Conservation (phyloP, 148 eudicot genomes). For the Fagopyrum homotropicum region DNA sequence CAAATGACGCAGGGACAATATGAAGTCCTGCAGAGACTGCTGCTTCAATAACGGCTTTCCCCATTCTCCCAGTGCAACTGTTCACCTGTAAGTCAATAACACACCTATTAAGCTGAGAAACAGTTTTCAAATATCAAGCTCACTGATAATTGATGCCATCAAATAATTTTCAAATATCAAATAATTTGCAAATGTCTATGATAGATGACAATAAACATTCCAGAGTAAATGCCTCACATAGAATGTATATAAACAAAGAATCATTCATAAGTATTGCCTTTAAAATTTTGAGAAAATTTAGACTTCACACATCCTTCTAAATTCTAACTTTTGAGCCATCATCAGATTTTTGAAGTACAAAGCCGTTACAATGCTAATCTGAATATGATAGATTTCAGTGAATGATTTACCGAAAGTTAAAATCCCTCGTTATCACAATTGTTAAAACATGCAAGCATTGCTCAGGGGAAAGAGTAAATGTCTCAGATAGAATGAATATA, state of each 20-base stretch:
- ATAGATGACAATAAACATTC: not conserved
- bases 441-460: not conserved
- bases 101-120: not conserved
- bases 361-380: no score
- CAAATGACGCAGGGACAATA: slow-evolving; percentile 69
- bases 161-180: no score
- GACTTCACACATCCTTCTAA: no score
- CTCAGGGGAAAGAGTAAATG: not conserved
- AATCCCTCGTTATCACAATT: not conserved
- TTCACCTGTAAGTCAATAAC: slow-evolving; percentile 48
- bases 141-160: no score
- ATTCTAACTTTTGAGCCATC: no score
- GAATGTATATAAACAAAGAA: not conserved
- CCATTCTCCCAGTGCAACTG: slow-evolving; percentile 92
- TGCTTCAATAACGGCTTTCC: slow-evolving; percentile 85
- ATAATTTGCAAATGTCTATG: no score
- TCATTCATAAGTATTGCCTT: no score
- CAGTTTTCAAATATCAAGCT: not conserved
- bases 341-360: no score
- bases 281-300: no score
- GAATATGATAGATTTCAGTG: not conserved
- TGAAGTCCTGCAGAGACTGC: slow-evolving; percentile 65
- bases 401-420: not conserved
- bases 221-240: not conserved
- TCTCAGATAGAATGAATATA: not conserved